Conservation (phyloP, 495 filamentous ascomycete genomes). For the Letharia columbiana region DNA sequence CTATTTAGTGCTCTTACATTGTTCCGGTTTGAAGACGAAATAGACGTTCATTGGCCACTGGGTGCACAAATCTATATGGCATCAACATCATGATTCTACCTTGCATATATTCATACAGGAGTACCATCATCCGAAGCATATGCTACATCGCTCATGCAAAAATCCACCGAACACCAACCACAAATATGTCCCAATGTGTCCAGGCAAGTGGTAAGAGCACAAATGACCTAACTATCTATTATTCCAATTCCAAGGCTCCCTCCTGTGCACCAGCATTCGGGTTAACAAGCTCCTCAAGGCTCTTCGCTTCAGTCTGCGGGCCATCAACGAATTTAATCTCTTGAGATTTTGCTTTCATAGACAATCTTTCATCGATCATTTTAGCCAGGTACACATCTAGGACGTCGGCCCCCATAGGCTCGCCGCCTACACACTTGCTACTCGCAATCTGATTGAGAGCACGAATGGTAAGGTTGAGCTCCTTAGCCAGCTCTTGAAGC, state of each 20-base stretch:
- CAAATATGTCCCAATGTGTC: not conserved
- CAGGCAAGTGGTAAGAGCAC: not conserved
- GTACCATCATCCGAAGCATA: not conserved
- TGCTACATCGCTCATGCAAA: not conserved
- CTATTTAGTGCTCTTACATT: too few species aligned
- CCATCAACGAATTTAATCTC: not conserved
- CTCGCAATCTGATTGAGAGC: slow-evolving; percentile 49
- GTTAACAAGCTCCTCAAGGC: not conserved
- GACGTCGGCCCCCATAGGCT: slow-evolving; percentile 51
- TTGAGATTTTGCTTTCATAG: slow-evolving; percentile 13
- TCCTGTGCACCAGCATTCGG: slow-evolving; percentile 1
- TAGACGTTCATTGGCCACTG: not conserved
- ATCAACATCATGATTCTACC: not conserved
- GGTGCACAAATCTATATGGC: not conserved
- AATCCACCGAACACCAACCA: not conserved
- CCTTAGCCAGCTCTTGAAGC: slow-evolving; percentile 67
- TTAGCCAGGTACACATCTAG: slow-evolving; percentile 66
- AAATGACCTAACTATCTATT: not conserved
- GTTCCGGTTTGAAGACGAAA: not conserved
- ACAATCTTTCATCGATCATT: slow-evolving; percentile 63
- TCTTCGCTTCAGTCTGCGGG: not conserved
- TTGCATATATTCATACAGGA: not conserved
- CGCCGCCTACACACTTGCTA: slow-evolving; percentile 33
- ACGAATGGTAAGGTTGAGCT: slow-evolving; percentile 65
- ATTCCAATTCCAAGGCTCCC: slow-evolving; percentile 1